These are phyloP conservation scores for Hypoxylon sp. DNA, from an alignment of 2,329 filamentous ascomycete genomes.

Conservation along the genomic window DNA sequence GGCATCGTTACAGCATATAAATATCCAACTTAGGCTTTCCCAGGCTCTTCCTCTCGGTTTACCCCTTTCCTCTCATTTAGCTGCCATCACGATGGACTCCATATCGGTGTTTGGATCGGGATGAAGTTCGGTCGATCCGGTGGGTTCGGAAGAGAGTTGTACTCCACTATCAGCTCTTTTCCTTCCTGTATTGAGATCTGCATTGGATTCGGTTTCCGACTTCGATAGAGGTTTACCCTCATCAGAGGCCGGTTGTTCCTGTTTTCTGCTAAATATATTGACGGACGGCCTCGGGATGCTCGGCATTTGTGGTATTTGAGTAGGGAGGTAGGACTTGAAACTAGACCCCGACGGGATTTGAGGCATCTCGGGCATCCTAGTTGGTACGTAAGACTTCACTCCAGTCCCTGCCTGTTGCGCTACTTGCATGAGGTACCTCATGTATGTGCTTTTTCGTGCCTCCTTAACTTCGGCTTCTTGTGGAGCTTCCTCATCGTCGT, in stretches of 20 bases:
- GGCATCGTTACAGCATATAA: too few relatives aligned
- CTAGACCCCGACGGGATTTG: conserved; percentile 54
- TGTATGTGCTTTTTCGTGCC: conserved; percentile 60
- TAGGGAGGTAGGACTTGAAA: conserved; percentile 54
- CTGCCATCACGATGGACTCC: conserved; percentile 19
- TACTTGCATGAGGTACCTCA: conserved; percentile 65
- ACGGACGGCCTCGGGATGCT: conserved; percentile 55
- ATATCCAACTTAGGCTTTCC: not conserved
- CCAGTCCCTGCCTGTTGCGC: conserved; percentile 65
- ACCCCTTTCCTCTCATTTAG: conserved; percentile 23
- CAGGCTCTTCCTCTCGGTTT: not conserved
- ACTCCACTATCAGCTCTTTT: conserved; percentile 27
- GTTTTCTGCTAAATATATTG: conserved; percentile 48
- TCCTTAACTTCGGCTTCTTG: conserved; percentile 55
- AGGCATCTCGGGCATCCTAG: conserved; percentile 59
- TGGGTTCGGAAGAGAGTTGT: conserved; percentile 34
- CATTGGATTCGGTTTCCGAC: conserved; percentile 3
- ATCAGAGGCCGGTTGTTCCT: conserved; percentile 24
- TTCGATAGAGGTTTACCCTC: conserved; percentile 7
- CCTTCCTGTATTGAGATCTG: conserved; percentile 6
- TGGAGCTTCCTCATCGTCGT: conserved; percentile 56
- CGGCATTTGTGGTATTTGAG: conserved; percentile 54
- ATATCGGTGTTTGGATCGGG: conserved; percentile 26
- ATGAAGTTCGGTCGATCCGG: conserved; percentile 21
- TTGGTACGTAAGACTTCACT: conserved; percentile 63